phyloP scores from a whole-genome alignment of 2,329 filamentous ascomycete species.

The Colletotrichum tropicicola region DNA sequence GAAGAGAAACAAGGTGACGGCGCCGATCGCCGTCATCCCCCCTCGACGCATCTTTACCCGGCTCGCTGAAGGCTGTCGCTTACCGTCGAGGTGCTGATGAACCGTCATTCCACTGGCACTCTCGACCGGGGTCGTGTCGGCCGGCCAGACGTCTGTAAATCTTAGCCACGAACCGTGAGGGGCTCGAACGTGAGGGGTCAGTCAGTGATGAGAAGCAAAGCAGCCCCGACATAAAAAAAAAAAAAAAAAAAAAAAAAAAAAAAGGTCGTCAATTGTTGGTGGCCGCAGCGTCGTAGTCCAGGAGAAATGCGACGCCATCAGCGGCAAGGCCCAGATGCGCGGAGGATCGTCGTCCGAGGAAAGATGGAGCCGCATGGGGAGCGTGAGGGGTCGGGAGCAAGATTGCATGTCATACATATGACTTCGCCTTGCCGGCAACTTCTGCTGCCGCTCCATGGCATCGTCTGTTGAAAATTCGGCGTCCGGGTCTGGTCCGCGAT shows the following conservation, averaged over 20 bases:
- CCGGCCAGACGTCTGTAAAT: neutral
- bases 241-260: no score
- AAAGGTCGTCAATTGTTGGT: conserved; percentile 18
- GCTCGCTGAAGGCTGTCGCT: neutral
- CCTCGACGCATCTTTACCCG: neutral
- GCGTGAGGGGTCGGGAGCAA: neutral
- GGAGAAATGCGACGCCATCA: conserved; percentile 19
- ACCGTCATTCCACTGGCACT: no score
- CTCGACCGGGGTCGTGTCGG: no score
- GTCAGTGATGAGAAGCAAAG: conserved; percentile 2
- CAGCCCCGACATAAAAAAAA: no score
- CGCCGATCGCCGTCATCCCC: neutral
- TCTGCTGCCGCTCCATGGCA: neutral
- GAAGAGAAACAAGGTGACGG: neutral
- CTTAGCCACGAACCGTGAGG: neutral
- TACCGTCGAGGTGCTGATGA: no score
- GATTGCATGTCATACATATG: neutral
- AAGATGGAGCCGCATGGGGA: conserved; percentile 1
- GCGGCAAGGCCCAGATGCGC: neutral
- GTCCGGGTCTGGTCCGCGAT: neutral
- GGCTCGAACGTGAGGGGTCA: neutral
- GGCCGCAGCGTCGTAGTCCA: neutral
- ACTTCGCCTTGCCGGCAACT: neutral
- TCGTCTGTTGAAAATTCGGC: neutral
- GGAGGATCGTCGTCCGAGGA: conserved; percentile 23